phyloP scores from a whole-genome alignment of 805 yeast genomes.

The Ogataea sp. region DNA sequence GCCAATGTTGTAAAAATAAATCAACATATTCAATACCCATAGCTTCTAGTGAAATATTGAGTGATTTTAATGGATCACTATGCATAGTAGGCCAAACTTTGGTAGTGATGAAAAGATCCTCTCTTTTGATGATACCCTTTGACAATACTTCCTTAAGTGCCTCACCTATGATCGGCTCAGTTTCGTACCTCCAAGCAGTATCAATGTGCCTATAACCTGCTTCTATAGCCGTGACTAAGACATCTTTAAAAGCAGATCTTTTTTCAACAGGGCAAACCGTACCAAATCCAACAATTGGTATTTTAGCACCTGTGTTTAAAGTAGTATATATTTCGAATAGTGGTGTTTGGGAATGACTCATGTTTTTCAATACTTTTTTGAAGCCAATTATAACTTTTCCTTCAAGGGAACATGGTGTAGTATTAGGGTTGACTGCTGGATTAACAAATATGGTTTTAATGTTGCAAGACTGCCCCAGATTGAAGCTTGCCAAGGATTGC shows the following conservation, averaged over 20 bases:
- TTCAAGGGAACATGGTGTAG: too few relatives aligned
- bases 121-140: constrained; percentile 38
- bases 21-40: constrained; percentile 39
- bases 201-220: constrained; percentile 44
- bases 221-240: constrained; percentile 21
- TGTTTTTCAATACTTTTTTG: too few relatives aligned
- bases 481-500: too few relatives aligned
- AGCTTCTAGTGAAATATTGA: constrained; percentile 31
- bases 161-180: constrained; percentile 35
- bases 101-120: constrained; percentile 62
- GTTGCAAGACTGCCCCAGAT: too few relatives aligned
- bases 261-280: constrained; percentile 29
- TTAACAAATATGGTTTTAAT: too few relatives aligned
- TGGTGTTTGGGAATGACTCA: too few relatives aligned
- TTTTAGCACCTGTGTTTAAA: constrained; percentile 53
- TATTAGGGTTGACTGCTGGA: too few relatives aligned
- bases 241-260: constrained; percentile 9
- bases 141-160: constrained; percentile 39
- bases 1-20: constrained; percentile 43
- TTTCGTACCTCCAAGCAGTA: constrained; percentile 43
- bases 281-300: constrained; percentile 69
- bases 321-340: constrained; percentile 18
- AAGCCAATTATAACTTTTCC: too few relatives aligned
- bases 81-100: constrained; percentile 52
- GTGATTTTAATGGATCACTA: constrained; percentile 32